Conservation (phyloP, 2,329 filamentous ascomycete species). For the Zymoseptoria tritici region DNA sequence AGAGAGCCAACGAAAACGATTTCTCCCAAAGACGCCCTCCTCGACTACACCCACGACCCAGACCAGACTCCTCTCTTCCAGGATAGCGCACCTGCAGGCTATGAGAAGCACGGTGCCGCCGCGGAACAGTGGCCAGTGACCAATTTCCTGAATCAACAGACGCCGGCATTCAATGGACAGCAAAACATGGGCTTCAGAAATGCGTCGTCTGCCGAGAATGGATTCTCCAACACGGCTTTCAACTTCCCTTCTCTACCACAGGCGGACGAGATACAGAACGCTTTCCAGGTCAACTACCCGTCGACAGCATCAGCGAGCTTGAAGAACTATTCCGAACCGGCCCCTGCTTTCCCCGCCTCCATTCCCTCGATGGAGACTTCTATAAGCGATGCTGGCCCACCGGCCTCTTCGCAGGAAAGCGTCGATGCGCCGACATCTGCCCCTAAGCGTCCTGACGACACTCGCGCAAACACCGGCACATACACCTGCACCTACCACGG, state of each 20-base stretch:
- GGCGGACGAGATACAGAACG: constrained; percentile 14
- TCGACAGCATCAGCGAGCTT: constrained; percentile 20
- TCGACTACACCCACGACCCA: constrained; percentile 68
- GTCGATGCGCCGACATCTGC: constrained; percentile 21
- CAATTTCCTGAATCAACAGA: constrained; percentile 37
- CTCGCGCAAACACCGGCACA: constrained; percentile 71
- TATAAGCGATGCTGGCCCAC: constrained; percentile 45
- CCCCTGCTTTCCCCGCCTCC: constrained; percentile 52
- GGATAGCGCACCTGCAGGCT: constrained; percentile 35
- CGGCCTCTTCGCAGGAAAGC: constrained; percentile 37
- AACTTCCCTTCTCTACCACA: constrained; percentile 31
- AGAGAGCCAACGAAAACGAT: constrained; percentile 64
- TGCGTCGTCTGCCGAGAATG: constrained; percentile 33
- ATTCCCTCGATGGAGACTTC: constrained; percentile 57
- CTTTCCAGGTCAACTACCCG: constrained; percentile 24
- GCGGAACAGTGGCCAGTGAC: constrained; percentile 37
- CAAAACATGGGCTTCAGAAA: constrained; percentile 38
- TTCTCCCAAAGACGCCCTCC: constrained; percentile 82
- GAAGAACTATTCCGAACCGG: constrained; percentile 31
- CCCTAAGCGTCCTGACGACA: constrained; percentile 51
- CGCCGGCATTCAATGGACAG: constrained; percentile 36
- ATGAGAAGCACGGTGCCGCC: constrained; percentile 27
- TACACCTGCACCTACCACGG: constrained; percentile 96
- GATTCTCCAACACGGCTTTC: constrained; percentile 26
- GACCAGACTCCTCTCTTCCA: constrained; percentile 73